Evolutionary conservation across 2,329 filamentous ascomycete genomes (phyloP).

Genomic region (Teratosphaeria viscida): DNA sequence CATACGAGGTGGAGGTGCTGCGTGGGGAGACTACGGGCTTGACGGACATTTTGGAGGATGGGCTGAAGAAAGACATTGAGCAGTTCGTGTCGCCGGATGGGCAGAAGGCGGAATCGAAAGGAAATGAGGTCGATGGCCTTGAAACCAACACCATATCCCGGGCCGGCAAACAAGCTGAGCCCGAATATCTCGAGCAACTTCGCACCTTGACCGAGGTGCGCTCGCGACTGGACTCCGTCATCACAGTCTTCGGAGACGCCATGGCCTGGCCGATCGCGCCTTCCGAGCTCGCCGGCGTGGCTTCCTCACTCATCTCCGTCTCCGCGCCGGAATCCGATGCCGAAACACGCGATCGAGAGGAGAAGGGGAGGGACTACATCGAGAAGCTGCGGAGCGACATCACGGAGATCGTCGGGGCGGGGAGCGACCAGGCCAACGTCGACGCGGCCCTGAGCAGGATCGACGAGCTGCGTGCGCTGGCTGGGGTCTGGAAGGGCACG

Average conservation of each 20-base stretch:
- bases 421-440: constrained; percentile 51
- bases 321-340: constrained; percentile 59
- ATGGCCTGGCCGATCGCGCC: constrained; percentile 93
- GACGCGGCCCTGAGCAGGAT: constrained; percentile 65
- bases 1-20: constrained; percentile 88
- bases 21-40: constrained; percentile 79
- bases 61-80: constrained; percentile 58
- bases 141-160: constrained; percentile 2
- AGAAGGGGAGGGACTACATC: constrained; percentile 76
- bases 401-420: constrained; percentile 48
- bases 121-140: background rate
- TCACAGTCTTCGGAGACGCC: constrained; percentile 84
- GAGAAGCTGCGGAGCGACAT: constrained; percentile 63
- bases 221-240: constrained; percentile 73
- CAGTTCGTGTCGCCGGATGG: constrained; percentile 41
- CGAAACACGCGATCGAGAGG: constrained; percentile 60
- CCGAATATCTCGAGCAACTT: constrained; percentile 60
- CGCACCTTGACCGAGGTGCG: constrained; percentile 76
- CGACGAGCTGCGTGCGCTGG: constrained; percentile 65
- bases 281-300: constrained; percentile 69
- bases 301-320: constrained; percentile 79
- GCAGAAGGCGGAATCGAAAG: background rate
- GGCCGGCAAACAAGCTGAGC: constrained; percentile 34
- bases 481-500: constrained; percentile 86
- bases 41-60: constrained; percentile 65